Conservation (phyloP, 129 eudicot species). For the Calendula officinalis region DNA sequence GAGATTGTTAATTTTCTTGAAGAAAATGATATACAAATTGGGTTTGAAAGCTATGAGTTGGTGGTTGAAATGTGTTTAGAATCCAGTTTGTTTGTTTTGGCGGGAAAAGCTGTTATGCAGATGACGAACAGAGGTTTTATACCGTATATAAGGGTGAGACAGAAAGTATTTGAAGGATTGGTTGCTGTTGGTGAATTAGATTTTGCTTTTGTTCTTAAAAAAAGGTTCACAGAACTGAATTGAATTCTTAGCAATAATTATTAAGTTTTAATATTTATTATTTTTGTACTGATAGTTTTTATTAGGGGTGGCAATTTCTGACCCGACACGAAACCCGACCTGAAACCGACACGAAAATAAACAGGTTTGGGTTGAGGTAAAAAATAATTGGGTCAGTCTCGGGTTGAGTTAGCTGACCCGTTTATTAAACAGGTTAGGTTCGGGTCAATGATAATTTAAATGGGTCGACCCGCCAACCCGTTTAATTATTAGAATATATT, state of each 20-base stretch:
- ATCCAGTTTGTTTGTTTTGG: conserved; percentile 53
- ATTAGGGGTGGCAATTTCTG: no score
- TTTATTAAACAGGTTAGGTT: no score
- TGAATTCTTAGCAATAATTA: conserved; percentile 62
- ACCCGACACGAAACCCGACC: no score
- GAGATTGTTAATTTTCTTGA: conserved; percentile 62
- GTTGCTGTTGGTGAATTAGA: conserved; percentile 59
- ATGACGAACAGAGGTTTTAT: conserved; percentile 79
- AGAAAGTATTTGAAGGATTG: conserved; percentile 65
- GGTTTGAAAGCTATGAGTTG: conserved; percentile 68
- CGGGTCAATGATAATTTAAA: no score
- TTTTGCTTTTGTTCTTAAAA: conserved; percentile 65
- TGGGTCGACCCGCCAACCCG: no score
- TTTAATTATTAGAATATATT: no score
- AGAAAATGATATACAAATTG: conserved; percentile 41
- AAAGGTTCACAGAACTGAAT: conserved; percentile 54
- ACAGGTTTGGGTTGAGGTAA: no score
- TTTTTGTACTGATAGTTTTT: conserved; percentile 44
- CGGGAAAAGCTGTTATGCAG: conserved; percentile 55
- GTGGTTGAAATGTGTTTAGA: conserved; percentile 74
- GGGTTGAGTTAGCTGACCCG: no score
- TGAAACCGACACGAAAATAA: no score
- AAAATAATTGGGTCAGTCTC: no score
- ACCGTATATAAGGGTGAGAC: conserved; percentile 68
- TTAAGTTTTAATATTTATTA: no score